Base-by-base conservation (phyloP, 345 rosid species). In the Lumnitzera littorea region DNA sequence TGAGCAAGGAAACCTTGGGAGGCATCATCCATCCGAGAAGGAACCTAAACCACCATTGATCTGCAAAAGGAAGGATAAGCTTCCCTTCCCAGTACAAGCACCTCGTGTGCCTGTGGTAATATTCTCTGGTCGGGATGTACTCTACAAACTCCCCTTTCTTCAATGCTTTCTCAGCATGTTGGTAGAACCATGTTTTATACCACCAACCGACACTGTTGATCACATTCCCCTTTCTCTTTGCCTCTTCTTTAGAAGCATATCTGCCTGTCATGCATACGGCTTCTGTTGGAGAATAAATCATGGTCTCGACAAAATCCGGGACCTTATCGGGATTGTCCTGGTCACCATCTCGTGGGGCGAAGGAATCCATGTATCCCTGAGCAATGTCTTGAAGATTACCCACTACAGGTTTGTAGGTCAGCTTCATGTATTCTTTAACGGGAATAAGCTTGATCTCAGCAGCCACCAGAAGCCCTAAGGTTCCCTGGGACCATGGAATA, bases 21-120 rank as follows among this genome's bases (percentile, higher is more conserved):
- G 99, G 99, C 99, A 91, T 95, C 80, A 91, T 11, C 99, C 99
- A 95, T 73, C 99, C 99, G 23, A 95, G 69, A 48, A 91, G 85
- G 64, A 71, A 86, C 82, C 99, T 85, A 63, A 91, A 95, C 99
- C 99, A 95, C 63, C 76, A 84, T 73, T 95, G 99, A 75, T 95
- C 99, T 25, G 72, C 99, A 16, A 95, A 95, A 1, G 98, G 96
- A 73, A 95, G 98, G 58, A 95, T 95, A 56, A 95, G 96, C 78
- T 95, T 95, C 51, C 99, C 99, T 74, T 95, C 99, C 99, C 99
- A 95, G 71, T 95, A 91, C 81, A 95, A 82, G 62, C 86, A 91
- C 65, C 99, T 82, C 1, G 98, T 91, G 79, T 95, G 99, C 76
- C 99, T 85, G 74, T 95, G 99, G 66, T 95, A 95, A 71, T 86